A percentile compares a stretch with the other conserved stretches of the same genome.
phyloP scores from a whole-genome alignment of 164 flowering plant species.

The Warburgia ugandensis region DNA sequence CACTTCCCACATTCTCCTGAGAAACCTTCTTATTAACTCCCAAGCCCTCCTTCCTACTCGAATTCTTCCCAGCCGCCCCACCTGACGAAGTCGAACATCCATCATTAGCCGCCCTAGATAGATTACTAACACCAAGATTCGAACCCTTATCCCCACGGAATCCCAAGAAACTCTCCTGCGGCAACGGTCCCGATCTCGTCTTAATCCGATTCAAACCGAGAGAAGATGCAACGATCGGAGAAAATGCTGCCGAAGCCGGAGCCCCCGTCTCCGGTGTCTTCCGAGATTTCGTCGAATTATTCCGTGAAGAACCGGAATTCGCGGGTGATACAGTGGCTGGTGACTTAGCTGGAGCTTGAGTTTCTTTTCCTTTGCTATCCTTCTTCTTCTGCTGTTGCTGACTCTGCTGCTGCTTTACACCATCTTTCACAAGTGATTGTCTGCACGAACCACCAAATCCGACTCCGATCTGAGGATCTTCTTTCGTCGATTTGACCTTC shows the following conservation, averaged over 20 bases:
- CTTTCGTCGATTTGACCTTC: slow-evolving; percentile 49
- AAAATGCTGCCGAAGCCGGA: slow-evolving; percentile 21
- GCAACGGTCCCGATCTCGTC: slow-evolving; percentile 94
- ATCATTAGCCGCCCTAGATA: slow-evolving; percentile 4
- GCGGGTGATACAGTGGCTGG: slow-evolving; percentile 1
- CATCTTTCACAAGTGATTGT: no score
- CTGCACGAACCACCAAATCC: slow-evolving; percentile 9
- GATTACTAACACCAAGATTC: slow-evolving; percentile 6
- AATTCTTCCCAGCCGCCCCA: slow-evolving; percentile 2
- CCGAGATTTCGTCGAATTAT: background rate
- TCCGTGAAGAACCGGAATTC: slow-evolving; percentile 1
- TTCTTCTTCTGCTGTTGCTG: slow-evolving; percentile 25
- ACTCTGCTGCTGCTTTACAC: slow-evolving; percentile 23
- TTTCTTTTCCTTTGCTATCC: slow-evolving; percentile 29
- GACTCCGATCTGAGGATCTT: slow-evolving; percentile 19
- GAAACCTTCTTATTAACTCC: background rate
- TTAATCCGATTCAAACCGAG: slow-evolving; percentile 85
- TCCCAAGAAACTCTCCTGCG: slow-evolving; percentile 90
- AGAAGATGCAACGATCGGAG: slow-evolving; percentile 82
- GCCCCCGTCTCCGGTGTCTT: slow-evolving; percentile 20
- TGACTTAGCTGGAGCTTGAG: slow-evolving; percentile 1
- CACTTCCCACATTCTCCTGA: slow-evolving; percentile 23
- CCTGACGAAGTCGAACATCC: slow-evolving; percentile 6
- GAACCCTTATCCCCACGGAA: slow-evolving; percentile 10
- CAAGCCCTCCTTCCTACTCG: background rate